These are phyloP conservation scores for Vigna radiata DNA, from an alignment of 306 rosid species.

Conservation along the genomic window DNA sequence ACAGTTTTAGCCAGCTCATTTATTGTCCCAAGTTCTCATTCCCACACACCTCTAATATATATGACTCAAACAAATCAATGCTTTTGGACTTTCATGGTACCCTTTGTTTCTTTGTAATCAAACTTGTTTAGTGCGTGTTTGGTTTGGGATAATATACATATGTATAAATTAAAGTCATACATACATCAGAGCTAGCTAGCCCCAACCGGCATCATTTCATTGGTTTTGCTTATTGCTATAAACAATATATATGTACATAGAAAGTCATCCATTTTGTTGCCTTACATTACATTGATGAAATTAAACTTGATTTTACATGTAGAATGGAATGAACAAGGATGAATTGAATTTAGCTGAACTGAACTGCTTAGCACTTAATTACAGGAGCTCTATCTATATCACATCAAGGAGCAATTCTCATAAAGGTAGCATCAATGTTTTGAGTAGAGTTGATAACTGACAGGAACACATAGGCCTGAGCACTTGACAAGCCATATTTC, in stretches of 20 bases:
- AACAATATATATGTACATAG: not conserved
- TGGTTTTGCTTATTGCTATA: not conserved
- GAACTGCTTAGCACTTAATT: slow-evolving; percentile 8
- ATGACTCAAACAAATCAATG: slow-evolving; percentile 38
- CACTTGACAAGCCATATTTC: slow-evolving; percentile 54
- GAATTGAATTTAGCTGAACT: not conserved
- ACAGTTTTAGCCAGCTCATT: slow-evolving; percentile 64
- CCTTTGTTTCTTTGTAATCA: slow-evolving; percentile 42
- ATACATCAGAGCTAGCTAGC: not conserved
- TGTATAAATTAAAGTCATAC: not conserved
- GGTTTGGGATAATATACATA: not conserved
- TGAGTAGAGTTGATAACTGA: slow-evolving; percentile 29
- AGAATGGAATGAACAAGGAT: slow-evolving; percentile 11
- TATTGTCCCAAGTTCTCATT: slow-evolving; percentile 51
- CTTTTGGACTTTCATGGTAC: slow-evolving; percentile 33
- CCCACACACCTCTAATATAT: slow-evolving; percentile 39
- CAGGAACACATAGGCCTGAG: slow-evolving; percentile 49
- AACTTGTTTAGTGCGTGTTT: not conserved
- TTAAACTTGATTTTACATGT: slow-evolving; percentile 7
- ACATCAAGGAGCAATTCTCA: slow-evolving; percentile 42
- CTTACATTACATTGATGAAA: slow-evolving; percentile 21
- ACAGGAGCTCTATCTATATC: slow-evolving; percentile 27
- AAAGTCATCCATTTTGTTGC: not conserved
- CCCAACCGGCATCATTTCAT: not conserved
- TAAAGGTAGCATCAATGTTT: slow-evolving; percentile 42